Percentiles rank a stretch among this genome's conserved stretches.
phyloP scores from a whole-genome alignment of 2,329 filamentous ascomycete genomes.

The Colletotrichum cuscutae region DNA sequence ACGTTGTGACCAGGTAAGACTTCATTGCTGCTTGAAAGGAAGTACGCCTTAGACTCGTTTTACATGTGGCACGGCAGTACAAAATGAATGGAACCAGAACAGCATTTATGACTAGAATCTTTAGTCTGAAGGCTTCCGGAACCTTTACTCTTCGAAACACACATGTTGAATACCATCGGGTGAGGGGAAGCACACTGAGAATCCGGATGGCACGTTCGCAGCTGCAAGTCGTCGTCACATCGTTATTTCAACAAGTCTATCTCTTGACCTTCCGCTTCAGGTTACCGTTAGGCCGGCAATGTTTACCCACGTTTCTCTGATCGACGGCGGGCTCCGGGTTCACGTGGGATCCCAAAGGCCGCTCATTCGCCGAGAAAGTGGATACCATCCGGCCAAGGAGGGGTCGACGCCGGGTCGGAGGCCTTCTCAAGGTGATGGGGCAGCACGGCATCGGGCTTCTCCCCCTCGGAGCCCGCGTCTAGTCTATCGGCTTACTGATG shows the following conservation, averaged over 20 bases:
- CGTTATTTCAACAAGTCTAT: not conserved
- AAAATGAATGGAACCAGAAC: not conserved
- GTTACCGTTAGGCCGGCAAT: not conserved
- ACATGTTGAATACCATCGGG: too few species aligned
- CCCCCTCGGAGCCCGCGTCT: not conserved
- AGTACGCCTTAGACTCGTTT: not conserved
- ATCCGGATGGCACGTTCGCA: not conserved
- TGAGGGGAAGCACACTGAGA: not conserved
- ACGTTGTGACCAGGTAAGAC: not conserved
- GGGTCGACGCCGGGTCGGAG: too few species aligned
- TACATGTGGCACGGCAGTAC: not conserved
- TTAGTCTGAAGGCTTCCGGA: too few species aligned
- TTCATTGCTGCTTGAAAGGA: not conserved
- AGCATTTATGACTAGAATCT: not conserved
- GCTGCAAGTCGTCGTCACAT: slow-evolving; percentile 1
- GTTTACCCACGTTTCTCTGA: not conserved
- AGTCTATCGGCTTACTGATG: not conserved
- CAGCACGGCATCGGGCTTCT: not conserved
- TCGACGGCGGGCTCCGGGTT: not conserved
- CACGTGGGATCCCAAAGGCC: not conserved
- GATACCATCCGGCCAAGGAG: not conserved
- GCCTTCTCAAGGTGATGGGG: not conserved
- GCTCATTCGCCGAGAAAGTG: not conserved
- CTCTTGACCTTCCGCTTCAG: not conserved
- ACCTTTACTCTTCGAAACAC: not conserved